Base-by-base conservation (phyloP, 139 green algal species). In the Asterochloris sp. region DNA sequence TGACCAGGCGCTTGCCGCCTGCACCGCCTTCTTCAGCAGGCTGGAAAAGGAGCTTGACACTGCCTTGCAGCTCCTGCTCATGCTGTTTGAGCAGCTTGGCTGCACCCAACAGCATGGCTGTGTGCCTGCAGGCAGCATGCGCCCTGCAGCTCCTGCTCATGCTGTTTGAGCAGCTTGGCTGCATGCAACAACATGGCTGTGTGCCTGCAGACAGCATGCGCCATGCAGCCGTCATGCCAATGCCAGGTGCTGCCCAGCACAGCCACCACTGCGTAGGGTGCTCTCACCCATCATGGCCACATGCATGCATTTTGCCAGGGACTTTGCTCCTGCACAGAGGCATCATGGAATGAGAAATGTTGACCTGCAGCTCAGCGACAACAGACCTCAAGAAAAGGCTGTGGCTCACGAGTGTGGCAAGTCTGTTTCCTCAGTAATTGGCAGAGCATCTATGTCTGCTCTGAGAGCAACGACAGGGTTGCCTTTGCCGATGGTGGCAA, bases 401-500 rank as follows among this genome's bases (percentile, higher is more conserved):
- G 27, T 67, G 15, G 23, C 64, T 16, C 26, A 83, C 78, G 64
- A 69, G 74, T 83, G 90, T 19, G 69, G 14, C 13, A 84, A 10
- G 16, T 71, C 83, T 10, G 73, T 85, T 10, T 87, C 81, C 81
- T 92, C 88, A 1, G 86, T 71, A 23, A 98, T 90, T 66, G 94
- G 94, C 66, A 98, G 87, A 8, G 93, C 96, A 84, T 98, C 96
- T 23, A 98, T 98, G 85, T 98, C 96, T 24, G 94, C 88, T 0
- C 96, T 84, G 13, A 98, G 88, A 0, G 83, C 92, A 24, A 98
- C 90, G 0, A 90, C 78, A 8, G 91, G 93, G 10, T 77, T 38
- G 12, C 88, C 92, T 15, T 81, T 84, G 66, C 93, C 94, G 4
- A 97, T 91, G 0, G 75, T 89, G 26, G 85, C 94, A 1, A 97